These are phyloP conservation scores for Pseudonitzschia multiseries DNA, from an alignment of 108 stramenopile species.

Conservation along the genomic window DNA sequence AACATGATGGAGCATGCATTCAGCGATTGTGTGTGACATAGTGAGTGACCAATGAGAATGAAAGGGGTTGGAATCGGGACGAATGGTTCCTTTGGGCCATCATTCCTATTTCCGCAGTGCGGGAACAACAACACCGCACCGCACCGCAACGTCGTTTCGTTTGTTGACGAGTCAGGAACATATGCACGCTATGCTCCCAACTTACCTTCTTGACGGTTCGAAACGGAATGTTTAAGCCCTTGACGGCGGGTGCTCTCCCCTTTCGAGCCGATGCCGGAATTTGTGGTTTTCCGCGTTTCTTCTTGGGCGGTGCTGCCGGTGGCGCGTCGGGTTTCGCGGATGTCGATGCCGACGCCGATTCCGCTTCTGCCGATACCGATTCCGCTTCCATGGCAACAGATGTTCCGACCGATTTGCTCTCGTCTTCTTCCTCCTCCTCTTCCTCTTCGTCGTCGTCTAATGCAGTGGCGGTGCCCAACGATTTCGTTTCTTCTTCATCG, in stretches of 20 bases:
- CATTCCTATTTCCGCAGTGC: too few species aligned
- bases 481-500: slow-evolving; percentile 16
- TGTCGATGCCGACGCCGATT: slow-evolving; percentile 13
- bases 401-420: slow-evolving; percentile 16
- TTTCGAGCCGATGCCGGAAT: slow-evolving; percentile 32
- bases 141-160: neutral
- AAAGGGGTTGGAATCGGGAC: too few species aligned
- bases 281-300: slow-evolving; percentile 16
- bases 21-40: neutral
- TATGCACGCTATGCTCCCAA: neutral
- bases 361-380: slow-evolving; percentile 2
- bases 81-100: too few species aligned
- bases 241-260: slow-evolving; percentile 62
- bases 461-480: neutral
- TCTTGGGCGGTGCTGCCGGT: slow-evolving; percentile 21
- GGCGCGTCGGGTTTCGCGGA: neutral
- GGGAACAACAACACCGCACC: neutral
- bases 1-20: too few species aligned
- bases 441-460: slow-evolving; percentile 36
- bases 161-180: too few species aligned
- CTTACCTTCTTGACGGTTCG: slow-evolving; percentile 71
- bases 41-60: too few species aligned
- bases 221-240: slow-evolving; percentile 78
- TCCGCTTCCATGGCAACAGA: slow-evolving; percentile 7
- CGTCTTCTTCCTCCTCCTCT: slow-evolving; percentile 31